Percentiles rank a stretch among this genome's conserved stretches.
Conservation (phyloP, 495 filamentous ascomycete genomes). For the Glonium stellatum region DNA sequence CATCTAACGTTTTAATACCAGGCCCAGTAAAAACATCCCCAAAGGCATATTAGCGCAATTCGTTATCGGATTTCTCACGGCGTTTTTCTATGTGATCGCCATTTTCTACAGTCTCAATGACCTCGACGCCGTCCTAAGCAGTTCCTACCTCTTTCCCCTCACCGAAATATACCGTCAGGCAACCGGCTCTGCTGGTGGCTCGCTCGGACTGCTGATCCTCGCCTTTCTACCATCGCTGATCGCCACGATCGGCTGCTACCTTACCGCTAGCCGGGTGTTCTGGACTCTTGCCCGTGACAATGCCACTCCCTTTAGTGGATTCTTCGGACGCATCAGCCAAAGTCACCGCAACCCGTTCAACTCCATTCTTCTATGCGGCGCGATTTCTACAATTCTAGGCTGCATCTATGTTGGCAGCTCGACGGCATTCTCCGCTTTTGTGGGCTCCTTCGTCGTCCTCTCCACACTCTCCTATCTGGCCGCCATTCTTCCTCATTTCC, state of each 20-base stretch:
- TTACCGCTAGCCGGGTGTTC: constrained; percentile 68
- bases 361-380: constrained; percentile 54
- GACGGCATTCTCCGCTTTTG: constrained; percentile 68
- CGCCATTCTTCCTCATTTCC: constrained; percentile 65
- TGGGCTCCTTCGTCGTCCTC: constrained; percentile 66
- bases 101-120: constrained; percentile 63
- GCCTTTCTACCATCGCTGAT: constrained; percentile 56
- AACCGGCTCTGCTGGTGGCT: constrained; percentile 50
- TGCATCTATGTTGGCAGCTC: constrained; percentile 64
- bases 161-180: constrained; percentile 71
- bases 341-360: constrained; percentile 57
- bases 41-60: constrained; percentile 41
- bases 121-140: constrained; percentile 50
- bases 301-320: constrained; percentile 45
- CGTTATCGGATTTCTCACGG: constrained; percentile 51
- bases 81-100: constrained; percentile 66
- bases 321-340: constrained; percentile 46
- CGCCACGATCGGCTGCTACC: constrained; percentile 56
- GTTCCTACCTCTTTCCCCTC: constrained; percentile 56
- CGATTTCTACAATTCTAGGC: constrained; percentile 50
- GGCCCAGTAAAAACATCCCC: constrained; percentile 53
- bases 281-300: constrained; percentile 76
- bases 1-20: neutral
- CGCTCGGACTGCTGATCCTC: constrained; percentile 60
- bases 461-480: constrained; percentile 64